These are phyloP conservation scores for Scleromitrula shiraiana DNA, from an alignment of 2,329 filamentous ascomycete species.

Conservation along the genomic window DNA sequence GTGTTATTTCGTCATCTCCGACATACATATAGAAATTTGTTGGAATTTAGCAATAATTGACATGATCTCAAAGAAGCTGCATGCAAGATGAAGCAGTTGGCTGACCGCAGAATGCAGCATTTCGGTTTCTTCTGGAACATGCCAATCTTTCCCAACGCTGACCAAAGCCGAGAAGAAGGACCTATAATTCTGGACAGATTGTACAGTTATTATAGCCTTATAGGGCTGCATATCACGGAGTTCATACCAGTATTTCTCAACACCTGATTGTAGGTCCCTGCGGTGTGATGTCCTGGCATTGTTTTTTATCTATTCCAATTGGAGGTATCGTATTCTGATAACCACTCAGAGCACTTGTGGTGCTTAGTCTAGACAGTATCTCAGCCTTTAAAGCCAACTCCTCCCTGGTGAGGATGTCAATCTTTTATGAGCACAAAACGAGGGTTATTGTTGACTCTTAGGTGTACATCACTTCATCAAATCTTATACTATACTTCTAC, in stretches of 20 bases:
- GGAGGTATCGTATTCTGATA: background rate
- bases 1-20: too few relatives aligned
- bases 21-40: background rate
- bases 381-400: background rate
- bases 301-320: background rate
- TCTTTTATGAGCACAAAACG: too few relatives aligned
- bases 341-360: background rate
- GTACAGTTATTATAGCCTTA: too few relatives aligned
- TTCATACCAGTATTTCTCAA: background rate
- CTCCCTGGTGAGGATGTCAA: background rate
- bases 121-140: background rate
- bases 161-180: background rate
- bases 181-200: background rate
- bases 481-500: background rate
- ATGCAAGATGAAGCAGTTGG: background rate
- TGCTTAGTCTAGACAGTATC: background rate
- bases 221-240: slow-evolving; percentile 5
- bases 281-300: background rate
- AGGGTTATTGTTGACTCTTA: background rate
- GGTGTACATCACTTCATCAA: background rate
- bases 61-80: background rate
- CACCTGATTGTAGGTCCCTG: background rate
- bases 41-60: background rate
- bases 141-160: background rate
- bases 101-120: background rate